Base-by-base conservation (phyloP, 1,284 basidiomycete genomes). In the Moesziomyces aphidis region DNA sequence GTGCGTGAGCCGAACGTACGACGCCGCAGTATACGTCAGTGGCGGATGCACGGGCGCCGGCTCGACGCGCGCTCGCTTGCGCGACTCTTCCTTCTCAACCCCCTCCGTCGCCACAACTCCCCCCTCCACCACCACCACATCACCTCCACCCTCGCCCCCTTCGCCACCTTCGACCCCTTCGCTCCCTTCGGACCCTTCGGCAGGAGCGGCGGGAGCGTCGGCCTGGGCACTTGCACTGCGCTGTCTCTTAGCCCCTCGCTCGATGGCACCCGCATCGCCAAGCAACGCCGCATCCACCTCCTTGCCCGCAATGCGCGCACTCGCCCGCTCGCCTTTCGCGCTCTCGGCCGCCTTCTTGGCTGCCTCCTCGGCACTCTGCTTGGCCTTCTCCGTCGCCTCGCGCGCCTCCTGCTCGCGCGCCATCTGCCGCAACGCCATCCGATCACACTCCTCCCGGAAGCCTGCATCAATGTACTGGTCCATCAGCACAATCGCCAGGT, bases 391-490 rank as follows among this genome's bases (percentile, higher is more conserved):
- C 65, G 90, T 90, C 22, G 89, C 89, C 78, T 90, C 86, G 67
- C 69, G 48, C 11, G 73, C 72, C 61, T 81, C 76, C 23, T 62
- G 55, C 52, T 82, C 77, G 21, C 93, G 86, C 84, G 91, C 89
- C 66, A 89, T 86, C 86, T 95, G 92, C 36, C 96, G 88, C 50
- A 86, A 88, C 10, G 92, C 92, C 92, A 96, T 96, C 60, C 92
- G 88, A 84, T 92, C 91, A 84, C 95, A 98, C 83, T 97, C 95
- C 31, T 91, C 80, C 46, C 88, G 87, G 85, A 97, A 93, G 50
- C 89, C 88, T 0, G 89, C 89, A 83, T 99, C 97, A 82, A 97
- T 95, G 77, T 93, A 91, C 68, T 86, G 85, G 78, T 93, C 90
- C 59, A 97, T 89, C 86, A 94, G 91, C 65, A 97, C 90, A 81